Percentiles rank a stretch among this genome's conserved stretches.
Conservation (phyloP, 139 green algal genomes). For the Volvox reticuliferus region DNA sequence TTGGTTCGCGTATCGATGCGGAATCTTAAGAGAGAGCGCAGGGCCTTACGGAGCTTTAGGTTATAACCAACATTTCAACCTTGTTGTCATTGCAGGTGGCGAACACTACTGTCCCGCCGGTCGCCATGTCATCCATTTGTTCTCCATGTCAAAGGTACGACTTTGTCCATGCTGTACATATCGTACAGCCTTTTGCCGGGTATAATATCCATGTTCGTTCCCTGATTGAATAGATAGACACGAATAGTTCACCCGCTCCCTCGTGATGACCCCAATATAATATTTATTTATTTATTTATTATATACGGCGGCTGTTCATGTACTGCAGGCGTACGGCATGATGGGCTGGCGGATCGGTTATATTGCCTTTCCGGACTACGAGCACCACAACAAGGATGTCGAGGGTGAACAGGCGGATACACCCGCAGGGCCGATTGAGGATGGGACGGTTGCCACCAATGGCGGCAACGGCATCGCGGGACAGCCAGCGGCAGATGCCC, state of each 20-base stretch:
- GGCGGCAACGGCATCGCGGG: background rate
- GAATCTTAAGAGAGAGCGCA: background rate
- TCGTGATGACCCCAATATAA: too few species aligned
- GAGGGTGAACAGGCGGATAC: background rate
- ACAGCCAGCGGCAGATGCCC: background rate
- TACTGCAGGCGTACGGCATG: slow-evolving; percentile 84
- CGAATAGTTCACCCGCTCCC: too few species aligned
- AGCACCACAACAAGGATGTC: slow-evolving; percentile 30
- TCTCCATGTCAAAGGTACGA: slow-evolving; percentile 55
- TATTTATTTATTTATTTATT: too few species aligned
- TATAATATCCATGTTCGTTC: too few species aligned
- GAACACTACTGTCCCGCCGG: slow-evolving; percentile 45
- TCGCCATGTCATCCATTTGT: slow-evolving; percentile 54
- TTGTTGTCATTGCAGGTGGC: background rate
- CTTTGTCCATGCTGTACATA: background rate
- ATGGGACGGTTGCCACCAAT: background rate
- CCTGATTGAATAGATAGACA: too few species aligned
- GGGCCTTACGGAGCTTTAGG: background rate
- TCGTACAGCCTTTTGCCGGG: too few species aligned
- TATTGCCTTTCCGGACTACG: slow-evolving; percentile 71
- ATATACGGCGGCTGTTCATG: too few species aligned
- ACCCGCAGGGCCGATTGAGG: background rate
- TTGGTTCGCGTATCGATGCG: background rate
- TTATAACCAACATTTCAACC: too few species aligned
- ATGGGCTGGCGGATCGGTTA: slow-evolving; percentile 95